Percentiles rank a stretch among this genome's conserved stretches.
These are phyloP conservation scores for Thymus quinquecostatus DNA, from an alignment of 257 asterid species.

Conservation along the genomic window DNA sequence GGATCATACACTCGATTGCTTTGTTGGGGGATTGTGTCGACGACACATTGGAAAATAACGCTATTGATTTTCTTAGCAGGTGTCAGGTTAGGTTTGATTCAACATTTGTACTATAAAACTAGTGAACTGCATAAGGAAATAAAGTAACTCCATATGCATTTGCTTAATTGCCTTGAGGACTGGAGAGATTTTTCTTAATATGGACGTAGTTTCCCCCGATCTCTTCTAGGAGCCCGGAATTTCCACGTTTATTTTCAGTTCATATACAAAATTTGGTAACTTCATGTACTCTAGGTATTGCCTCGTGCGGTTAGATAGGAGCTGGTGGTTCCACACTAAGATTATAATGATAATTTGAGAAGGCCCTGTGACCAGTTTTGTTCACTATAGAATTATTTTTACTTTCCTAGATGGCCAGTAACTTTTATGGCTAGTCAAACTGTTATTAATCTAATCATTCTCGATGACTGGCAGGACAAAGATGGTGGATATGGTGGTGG, in stretches of 20 bases:
- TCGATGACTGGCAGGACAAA: conserved; percentile 57
- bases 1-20: conserved; percentile 90
- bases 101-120: background rate
- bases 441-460: conserved; percentile 20
- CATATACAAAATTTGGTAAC: background rate
- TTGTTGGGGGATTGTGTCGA: conserved; percentile 74
- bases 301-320: conserved; percentile 8
- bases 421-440: background rate
- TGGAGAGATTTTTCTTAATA: background rate
- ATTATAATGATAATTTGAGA: background rate
- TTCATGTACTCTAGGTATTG: conserved; percentile 20
- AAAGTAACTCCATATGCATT: conserved; percentile 7
- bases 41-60: conserved; percentile 54
- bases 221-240: conserved; percentile 4
- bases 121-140: background rate
- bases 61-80: conserved; percentile 69
- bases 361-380: background rate
- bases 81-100: conserved; percentile 64
- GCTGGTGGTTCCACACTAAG: background rate
- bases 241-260: background rate
- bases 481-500: conserved; percentile 99
- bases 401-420: background rate
- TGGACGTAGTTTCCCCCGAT: background rate
- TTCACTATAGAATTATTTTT: too few species aligned
- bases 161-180: background rate